A percentile compares a stretch with the other conserved stretches of the same genome.
phyloP scores from a whole-genome alignment of 2,329 filamentous ascomycete species.

The Trichoderma sp. region DNA sequence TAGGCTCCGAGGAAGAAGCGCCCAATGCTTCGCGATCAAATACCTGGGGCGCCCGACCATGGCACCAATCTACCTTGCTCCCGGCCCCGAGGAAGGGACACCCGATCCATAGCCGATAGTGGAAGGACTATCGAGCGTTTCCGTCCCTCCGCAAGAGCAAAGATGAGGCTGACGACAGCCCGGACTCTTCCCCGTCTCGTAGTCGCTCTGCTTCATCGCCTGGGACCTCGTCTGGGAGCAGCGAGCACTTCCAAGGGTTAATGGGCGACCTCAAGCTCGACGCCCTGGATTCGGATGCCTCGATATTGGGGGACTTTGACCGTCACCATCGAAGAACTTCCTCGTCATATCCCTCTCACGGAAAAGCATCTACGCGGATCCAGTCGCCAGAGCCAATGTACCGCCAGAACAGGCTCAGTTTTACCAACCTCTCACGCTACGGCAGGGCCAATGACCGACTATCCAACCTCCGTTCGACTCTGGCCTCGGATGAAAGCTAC shows the following conservation, averaged over 20 bases:
- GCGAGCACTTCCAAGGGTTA: slow-evolving; percentile 30
- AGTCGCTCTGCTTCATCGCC: slow-evolving; percentile 10
- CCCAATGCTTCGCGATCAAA: slow-evolving; percentile 25
- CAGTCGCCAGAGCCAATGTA: slow-evolving; percentile 38
- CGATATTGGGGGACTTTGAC: slow-evolving; percentile 4
- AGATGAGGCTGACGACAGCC: not conserved
- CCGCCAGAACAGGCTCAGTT: slow-evolving; percentile 34
- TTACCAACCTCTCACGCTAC: slow-evolving; percentile 39
- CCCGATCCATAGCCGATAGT: slow-evolving; percentile 12
- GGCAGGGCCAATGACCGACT: slow-evolving; percentile 37
- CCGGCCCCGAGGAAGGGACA: slow-evolving; percentile 1
- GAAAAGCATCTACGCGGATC: slow-evolving; percentile 31
- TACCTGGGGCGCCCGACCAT: slow-evolving; percentile 28
- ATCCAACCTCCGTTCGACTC: slow-evolving; percentile 37
- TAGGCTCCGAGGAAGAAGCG: slow-evolving; percentile 5
- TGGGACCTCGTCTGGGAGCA: not conserved
- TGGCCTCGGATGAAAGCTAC: slow-evolving; percentile 6
- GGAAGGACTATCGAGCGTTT: slow-evolving; percentile 6
- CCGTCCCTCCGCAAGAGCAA: not conserved
- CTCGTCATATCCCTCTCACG: slow-evolving; percentile 39
- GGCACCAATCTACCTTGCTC: slow-evolving; percentile 25
- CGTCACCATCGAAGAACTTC: slow-evolving; percentile 36
- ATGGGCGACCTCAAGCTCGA: slow-evolving; percentile 30
- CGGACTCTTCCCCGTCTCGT: slow-evolving; percentile 14
- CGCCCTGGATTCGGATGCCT: not conserved